Conservation (phyloP, 768 basidiomycete species). For the Suillus sp. region DNA sequence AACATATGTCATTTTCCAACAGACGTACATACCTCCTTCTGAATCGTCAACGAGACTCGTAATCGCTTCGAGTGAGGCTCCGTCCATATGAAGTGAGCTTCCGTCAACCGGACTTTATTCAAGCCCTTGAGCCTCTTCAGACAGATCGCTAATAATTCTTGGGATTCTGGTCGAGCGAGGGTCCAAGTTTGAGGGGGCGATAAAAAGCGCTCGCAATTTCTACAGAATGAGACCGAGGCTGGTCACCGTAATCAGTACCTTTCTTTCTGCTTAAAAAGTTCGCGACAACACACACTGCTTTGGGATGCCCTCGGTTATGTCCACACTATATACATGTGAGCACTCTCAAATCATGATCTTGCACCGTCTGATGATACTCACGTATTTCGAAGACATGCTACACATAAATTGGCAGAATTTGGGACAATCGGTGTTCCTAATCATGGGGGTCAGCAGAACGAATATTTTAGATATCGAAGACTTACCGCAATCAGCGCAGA, state of each 20-base stretch:
- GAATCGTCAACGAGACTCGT: conserved; percentile 92
- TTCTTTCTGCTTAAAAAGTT: neutral
- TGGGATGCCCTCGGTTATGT: conserved; percentile 98
- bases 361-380: conserved; percentile 38
- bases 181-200: conserved; percentile 90
- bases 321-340: conserved; percentile 55
- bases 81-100: conserved; percentile 99
- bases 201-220: conserved; percentile 95
- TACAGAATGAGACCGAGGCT: conserved; percentile 91
- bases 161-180: conserved; percentile 83
- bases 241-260: conserved; percentile 19
- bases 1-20: neutral
- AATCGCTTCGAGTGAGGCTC: conserved; percentile 96
- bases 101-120: conserved; percentile 93
- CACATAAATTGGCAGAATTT: conserved; percentile 91
- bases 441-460: conserved; percentile 14
- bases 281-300: conserved; percentile 69
- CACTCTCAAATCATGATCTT: neutral
- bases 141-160: conserved; percentile 93
- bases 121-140: conserved; percentile 93
- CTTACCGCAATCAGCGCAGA: conserved; percentile 88
- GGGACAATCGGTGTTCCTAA: conserved; percentile 84
- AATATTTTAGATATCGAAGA: neutral
- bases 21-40: conserved; percentile 80
- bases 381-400: conserved; percentile 87